These are phyloP conservation scores for Delphinella strobiligena DNA, from an alignment of 2,329 filamentous ascomycete genomes.

Conservation along the genomic window DNA sequence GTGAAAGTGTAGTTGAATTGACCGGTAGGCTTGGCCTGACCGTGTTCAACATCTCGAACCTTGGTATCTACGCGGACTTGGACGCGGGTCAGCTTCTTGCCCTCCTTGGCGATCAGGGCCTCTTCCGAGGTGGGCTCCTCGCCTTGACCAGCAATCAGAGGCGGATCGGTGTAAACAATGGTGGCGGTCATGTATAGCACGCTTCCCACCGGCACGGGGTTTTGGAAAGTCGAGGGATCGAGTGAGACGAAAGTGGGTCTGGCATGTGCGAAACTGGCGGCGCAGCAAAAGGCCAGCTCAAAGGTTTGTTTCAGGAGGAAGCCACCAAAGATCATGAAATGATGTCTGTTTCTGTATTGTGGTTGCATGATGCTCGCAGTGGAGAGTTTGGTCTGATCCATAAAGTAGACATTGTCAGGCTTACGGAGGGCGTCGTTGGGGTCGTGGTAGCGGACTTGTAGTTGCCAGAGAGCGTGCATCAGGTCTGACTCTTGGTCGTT, in stretches of 20 bases:
- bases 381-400: constrained; percentile 51
- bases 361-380: constrained; percentile 67
- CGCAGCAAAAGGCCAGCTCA: constrained; percentile 65
- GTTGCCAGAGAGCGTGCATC: constrained; percentile 63
- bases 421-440: constrained; percentile 42
- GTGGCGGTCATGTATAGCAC: constrained; percentile 63
- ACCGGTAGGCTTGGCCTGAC: constrained; percentile 53
- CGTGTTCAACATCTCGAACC: constrained; percentile 60
- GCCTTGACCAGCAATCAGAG: constrained; percentile 27
- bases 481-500: constrained; percentile 59
- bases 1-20: constrained; percentile 68
- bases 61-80: constrained; percentile 62
- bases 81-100: constrained; percentile 42
- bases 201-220: constrained; percentile 62
- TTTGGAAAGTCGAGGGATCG: constrained; percentile 63
- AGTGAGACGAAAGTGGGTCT: constrained; percentile 60
- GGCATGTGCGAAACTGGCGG: constrained; percentile 56
- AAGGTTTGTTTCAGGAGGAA: constrained; percentile 65
- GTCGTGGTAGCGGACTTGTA: constrained; percentile 52
- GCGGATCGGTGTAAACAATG: constrained; percentile 59
- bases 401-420: constrained; percentile 47
- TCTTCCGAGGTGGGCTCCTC: constrained; percentile 24
- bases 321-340: constrained; percentile 70
- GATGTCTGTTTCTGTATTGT: constrained; percentile 56
- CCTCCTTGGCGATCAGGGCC: constrained; percentile 19